Conservation (phyloP, 2,329 filamentous ascomycete species). For the Penicillium italicum region DNA sequence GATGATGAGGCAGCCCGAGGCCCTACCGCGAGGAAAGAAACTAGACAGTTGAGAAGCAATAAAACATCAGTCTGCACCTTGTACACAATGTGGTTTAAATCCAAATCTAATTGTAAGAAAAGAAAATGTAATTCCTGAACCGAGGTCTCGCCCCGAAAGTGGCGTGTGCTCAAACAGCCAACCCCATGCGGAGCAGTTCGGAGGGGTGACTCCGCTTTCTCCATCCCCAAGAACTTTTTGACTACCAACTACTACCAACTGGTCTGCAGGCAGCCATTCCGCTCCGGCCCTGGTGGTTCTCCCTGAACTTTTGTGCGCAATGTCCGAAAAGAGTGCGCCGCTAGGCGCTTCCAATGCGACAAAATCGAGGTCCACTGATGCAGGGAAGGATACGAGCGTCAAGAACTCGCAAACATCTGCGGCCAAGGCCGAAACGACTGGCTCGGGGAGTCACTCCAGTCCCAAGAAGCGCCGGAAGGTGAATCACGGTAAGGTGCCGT, state of each 20-base stretch:
- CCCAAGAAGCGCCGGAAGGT: slow-evolving; percentile 85
- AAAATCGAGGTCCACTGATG: slow-evolving; percentile 20
- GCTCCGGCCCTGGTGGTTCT: slow-evolving; percentile 19
- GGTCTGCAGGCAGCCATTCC: slow-evolving; percentile 29
- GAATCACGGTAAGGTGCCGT: slow-evolving; percentile 68
- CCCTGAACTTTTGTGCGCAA: slow-evolving; percentile 18
- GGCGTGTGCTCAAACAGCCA: slow-evolving; percentile 4
- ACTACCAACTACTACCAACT: slow-evolving; percentile 9
- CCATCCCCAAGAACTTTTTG: slow-evolving; percentile 14
- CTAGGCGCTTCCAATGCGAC: slow-evolving; percentile 23
- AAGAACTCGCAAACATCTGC: slow-evolving; percentile 30
- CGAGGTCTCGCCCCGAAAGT: slow-evolving; percentile 11
- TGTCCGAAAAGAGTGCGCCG: slow-evolving; percentile 31
- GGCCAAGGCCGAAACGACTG: slow-evolving; percentile 34
- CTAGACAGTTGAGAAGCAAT: not conserved
- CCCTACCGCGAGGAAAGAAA: not conserved
- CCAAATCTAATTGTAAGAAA: not conserved
- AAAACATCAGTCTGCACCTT: not conserved
- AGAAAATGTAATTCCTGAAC: slow-evolving; percentile 1
- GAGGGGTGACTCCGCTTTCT: slow-evolving; percentile 27
- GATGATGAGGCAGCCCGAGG: slow-evolving; percentile 1
- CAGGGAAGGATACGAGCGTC: slow-evolving; percentile 30
- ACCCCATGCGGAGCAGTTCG: slow-evolving; percentile 24
- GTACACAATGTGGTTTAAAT: not conserved
- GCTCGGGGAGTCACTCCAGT: slow-evolving; percentile 46